phyloP scores from a whole-genome alignment of 176 grass and related monocot genomes.

The Triticum turgidum region DNA sequence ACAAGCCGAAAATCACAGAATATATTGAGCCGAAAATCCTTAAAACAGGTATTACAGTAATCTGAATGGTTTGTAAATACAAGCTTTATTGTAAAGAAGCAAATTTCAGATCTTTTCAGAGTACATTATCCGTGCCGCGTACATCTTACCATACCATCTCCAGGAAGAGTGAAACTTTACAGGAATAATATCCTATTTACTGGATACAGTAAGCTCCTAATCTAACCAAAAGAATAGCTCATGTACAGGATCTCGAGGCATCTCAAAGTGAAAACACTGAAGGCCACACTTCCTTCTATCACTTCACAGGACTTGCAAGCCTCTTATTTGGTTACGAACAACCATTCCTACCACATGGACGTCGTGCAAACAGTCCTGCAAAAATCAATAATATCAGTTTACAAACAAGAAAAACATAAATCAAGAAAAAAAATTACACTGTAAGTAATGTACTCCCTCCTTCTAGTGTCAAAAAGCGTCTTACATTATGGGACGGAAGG shows the following conservation, averaged over 20 bases:
- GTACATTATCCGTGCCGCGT: not conserved
- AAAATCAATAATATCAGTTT: not conserved
- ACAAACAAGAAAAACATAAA: not conserved
- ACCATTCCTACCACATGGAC: not conserved
- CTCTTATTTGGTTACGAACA: slow-evolving; percentile 37
- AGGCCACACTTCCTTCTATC: not conserved
- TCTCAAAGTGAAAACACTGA: slow-evolving; percentile 25
- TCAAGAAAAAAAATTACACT: not conserved
- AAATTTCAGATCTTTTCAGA: not conserved
- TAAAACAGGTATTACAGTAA: not conserved
- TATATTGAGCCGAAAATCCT: no score
- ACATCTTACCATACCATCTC: slow-evolving; percentile 3
- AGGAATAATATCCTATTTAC: slow-evolving; percentile 36
- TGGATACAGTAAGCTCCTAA: slow-evolving; percentile 20
- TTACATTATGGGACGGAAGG: no score
- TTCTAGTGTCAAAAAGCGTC: no score
- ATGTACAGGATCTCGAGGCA: slow-evolving; percentile 23
- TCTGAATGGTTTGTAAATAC: not conserved
- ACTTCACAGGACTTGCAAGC: slow-evolving; percentile 12
- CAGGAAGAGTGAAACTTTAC: slow-evolving; percentile 11
- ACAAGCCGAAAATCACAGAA: no score
- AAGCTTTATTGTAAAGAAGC: not conserved
- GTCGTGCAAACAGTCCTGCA: not conserved
- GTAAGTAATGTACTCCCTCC: not conserved
- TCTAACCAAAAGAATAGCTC: slow-evolving; percentile 38